Evolutionary conservation across 148 eudicot species (phyloP), one percentile per base, ranked within the genome.

Genomic region (Cornus controversa): DNA sequence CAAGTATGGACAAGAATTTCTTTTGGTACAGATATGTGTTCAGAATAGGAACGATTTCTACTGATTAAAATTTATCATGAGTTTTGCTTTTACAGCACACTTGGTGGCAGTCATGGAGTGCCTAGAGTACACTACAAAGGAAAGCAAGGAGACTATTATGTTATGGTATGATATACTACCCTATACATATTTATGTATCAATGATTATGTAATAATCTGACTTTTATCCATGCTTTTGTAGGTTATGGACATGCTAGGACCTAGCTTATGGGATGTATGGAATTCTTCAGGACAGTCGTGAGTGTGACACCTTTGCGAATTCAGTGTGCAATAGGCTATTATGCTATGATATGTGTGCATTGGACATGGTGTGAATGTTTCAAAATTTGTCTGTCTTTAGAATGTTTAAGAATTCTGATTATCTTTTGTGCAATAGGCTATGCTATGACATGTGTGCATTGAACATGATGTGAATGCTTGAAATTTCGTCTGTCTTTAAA

Each of bases 241-340:
- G 98, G 98, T 93, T 57, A 93, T 93, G 98, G 98, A 91, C 91
- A 91, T 93, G 90, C 91, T 93, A 62, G 98, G 98, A 75, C 98
- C 98, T 64, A 93, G 98, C 81, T 89, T 93, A 77, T 93, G 98
- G 98, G 98, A 93, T 90, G 93, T 93, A 8, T 93, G 98, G 98
- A 93, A 93, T 86, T 75, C 92, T 73, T 93, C 96, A 15, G 98
- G 92, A 34, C 98, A 93, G 68, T 75, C 96, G 98, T 93, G 78
- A 91, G 98, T 88, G 80, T 84, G 75, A 60, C 69, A 64, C 73
- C 60, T 75, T 81, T 82, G 67, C 37, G 40, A 25, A 27, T 27
- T 23, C 18, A 40, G 23, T 4, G 36, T 26, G 53, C 29, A 63
- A 40, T 47, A 18, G 0, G 20, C 14, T 50, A 9, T 50, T 66